Evolutionary conservation across 352 stramenopile genomes (phyloP).

Genomic region (Pythium scleroteichum): DNA sequence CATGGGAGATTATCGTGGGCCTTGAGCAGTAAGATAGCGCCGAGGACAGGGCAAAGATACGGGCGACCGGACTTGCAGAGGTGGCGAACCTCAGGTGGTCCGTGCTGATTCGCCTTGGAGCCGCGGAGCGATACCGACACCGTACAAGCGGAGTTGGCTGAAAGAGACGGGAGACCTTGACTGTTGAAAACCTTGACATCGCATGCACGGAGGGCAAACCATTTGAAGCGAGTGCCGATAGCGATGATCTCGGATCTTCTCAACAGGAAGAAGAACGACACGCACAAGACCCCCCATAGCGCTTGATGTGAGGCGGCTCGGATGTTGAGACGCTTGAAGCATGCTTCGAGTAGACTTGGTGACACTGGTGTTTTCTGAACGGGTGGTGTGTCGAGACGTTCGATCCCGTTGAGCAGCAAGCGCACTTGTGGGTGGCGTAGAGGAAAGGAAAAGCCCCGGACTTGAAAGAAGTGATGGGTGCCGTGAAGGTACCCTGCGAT

Average conservation of each 20-base stretch:
- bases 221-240: slow-evolving; percentile 3
- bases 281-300: slow-evolving; percentile 11
- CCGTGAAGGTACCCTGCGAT: not conserved
- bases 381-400: not conserved
- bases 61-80: not conserved
- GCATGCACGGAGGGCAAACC: not conserved
- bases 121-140: not conserved
- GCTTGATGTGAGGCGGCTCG: not conserved
- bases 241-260: slow-evolving; percentile 7
- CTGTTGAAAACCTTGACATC: not conserved
- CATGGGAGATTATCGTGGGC: not conserved
- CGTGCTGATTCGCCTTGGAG: slow-evolving; percentile 9
- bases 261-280: slow-evolving; percentile 13
- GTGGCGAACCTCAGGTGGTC: not conserved
- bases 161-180: not conserved
- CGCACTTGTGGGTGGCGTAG: not conserved
- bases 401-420: not conserved
- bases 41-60: not conserved
- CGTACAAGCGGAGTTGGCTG: not conserved
- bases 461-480: not conserved
- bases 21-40: slow-evolving; percentile 1
- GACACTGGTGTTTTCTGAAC: not conserved
- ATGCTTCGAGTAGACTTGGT: not conserved
- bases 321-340: not conserved
- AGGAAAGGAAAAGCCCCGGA: not conserved